These are phyloP conservation scores for Theobroma cacao DNA, from an alignment of 345 rosid species.

Conservation along the genomic window DNA sequence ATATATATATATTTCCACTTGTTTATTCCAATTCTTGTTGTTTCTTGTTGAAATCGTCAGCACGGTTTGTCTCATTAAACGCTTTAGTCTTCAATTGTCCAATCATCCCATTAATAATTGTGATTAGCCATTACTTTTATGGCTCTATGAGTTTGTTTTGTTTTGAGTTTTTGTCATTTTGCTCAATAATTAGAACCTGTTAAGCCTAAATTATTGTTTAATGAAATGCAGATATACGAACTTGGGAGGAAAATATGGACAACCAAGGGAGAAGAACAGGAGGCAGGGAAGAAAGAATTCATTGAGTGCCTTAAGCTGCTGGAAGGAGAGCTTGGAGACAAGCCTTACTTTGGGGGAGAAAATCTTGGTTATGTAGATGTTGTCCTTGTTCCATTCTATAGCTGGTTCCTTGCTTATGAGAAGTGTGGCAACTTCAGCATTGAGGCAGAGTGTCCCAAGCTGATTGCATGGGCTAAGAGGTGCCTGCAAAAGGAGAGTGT, in stretches of 20 bases:
- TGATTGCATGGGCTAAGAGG: slow-evolving; percentile 31
- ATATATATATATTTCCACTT: no score
- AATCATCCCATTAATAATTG: no score
- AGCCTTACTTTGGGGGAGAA: slow-evolving; percentile 1
- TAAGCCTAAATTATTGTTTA: background rate
- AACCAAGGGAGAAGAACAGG: slow-evolving; percentile 7
- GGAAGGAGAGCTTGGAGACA: slow-evolving; percentile 14
- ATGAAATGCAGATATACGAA: background rate
- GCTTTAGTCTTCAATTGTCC: no score
- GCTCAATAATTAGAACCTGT: background rate
- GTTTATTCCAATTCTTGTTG: no score
- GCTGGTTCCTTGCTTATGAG: slow-evolving; percentile 29
- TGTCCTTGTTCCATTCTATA: slow-evolving; percentile 9
- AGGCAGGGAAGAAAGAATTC: slow-evolving; percentile 4
- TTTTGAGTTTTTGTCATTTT: no score
- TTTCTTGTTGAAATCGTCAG: no score
- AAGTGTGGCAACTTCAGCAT: slow-evolving; percentile 30
- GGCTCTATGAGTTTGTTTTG: no score
- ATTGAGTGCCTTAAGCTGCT: background rate
- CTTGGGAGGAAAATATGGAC: background rate
- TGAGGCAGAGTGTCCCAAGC: slow-evolving; percentile 27
- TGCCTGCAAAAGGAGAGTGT: slow-evolving; percentile 26
- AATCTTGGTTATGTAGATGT: slow-evolving; percentile 5
- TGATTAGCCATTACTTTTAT: no score
- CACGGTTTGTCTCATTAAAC: no score